A percentile compares a stretch with the other conserved stretches of the same genome.
phyloP scores from a whole-genome alignment of 768 basidiomycete species.

The Rhodosporidiobolus odoratus region DNA sequence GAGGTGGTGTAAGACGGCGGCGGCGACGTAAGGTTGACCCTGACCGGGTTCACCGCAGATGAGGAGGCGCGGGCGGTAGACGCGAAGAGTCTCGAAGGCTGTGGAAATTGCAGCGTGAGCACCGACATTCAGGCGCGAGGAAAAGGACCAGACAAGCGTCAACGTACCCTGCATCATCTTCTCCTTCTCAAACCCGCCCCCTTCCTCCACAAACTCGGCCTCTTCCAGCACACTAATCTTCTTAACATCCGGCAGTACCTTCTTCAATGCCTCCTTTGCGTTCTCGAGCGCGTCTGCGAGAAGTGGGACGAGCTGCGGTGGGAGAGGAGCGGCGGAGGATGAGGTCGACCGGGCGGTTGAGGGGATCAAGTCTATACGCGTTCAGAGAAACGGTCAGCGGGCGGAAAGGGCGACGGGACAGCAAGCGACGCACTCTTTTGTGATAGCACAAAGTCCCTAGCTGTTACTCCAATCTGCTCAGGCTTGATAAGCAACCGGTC shows the following conservation, averaged over 20 bases:
- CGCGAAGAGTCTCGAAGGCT: constrained; percentile 87
- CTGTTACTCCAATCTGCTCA: constrained; percentile 71
- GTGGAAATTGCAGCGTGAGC: not conserved
- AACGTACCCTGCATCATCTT: constrained; percentile 61
- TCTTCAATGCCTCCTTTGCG: constrained; percentile 65
- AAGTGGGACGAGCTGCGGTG: constrained; percentile 73
- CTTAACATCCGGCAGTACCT: constrained; percentile 73
- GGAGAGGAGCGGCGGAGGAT: constrained; percentile 76
- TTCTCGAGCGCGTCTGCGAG: constrained; percentile 63
- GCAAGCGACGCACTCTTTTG: constrained; percentile 67
- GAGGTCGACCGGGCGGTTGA: constrained; percentile 88
- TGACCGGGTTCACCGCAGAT: constrained; percentile 76
- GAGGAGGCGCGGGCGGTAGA: constrained; percentile 82
- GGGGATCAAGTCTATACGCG: constrained; percentile 71
- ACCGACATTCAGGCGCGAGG: not conserved
- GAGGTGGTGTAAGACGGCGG: constrained; percentile 83
- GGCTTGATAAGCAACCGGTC: constrained; percentile 80
- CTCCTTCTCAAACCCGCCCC: constrained; percentile 82
- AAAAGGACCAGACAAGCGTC: not conserved
- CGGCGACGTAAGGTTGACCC: constrained; percentile 85
- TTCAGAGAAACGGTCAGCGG: too few species aligned
- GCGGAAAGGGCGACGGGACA: too few species aligned
- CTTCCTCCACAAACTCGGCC: constrained; percentile 76
- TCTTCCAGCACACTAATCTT: constrained; percentile 82
- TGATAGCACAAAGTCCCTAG: constrained; percentile 95